phyloP scores from a whole-genome alignment of 2,329 filamentous ascomycete species.

The Xylariaceae sp. region DNA sequence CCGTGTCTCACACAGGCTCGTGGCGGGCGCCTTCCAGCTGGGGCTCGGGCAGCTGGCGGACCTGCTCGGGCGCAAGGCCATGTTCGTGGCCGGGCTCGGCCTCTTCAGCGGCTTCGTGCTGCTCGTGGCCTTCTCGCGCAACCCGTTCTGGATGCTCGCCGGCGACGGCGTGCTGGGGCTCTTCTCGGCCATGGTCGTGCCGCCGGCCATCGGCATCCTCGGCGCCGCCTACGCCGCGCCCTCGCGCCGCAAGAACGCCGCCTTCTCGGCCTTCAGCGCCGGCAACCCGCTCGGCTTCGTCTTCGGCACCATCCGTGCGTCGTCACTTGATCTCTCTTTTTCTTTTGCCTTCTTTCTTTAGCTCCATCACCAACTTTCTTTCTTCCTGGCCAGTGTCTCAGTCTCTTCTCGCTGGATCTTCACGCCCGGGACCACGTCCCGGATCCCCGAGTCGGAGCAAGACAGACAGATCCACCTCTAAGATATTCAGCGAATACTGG shows the following conservation, averaged over 20 bases:
- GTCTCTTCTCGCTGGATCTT: no score
- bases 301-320: conserved; percentile 43
- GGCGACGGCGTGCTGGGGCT: conserved; percentile 58
- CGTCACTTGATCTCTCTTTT: no score
- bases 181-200: conserved; percentile 55
- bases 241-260: conserved; percentile 27
- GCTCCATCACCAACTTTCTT: no score
- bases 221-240: conserved; percentile 57
- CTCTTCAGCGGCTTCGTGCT: conserved; percentile 51
- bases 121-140: conserved; percentile 51
- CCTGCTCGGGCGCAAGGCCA: conserved; percentile 53
- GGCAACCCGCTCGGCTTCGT: conserved; percentile 31
- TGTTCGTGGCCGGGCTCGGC: conserved; percentile 54
- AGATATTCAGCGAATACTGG: no score
- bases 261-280: conserved; percentile 24
- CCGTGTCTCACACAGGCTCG: conserved; percentile 34
- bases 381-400: no score
- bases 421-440: no score
- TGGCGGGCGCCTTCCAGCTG: conserved; percentile 57
- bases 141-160: conserved; percentile 52
- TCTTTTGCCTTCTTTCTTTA: no score
- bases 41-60: conserved; percentile 60
- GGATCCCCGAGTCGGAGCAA: no score
- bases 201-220: conserved; percentile 55
- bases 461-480: no score